phyloP scores from a whole-genome alignment of 169 alveolate species.

The Eimeria necatrix region DNA sequence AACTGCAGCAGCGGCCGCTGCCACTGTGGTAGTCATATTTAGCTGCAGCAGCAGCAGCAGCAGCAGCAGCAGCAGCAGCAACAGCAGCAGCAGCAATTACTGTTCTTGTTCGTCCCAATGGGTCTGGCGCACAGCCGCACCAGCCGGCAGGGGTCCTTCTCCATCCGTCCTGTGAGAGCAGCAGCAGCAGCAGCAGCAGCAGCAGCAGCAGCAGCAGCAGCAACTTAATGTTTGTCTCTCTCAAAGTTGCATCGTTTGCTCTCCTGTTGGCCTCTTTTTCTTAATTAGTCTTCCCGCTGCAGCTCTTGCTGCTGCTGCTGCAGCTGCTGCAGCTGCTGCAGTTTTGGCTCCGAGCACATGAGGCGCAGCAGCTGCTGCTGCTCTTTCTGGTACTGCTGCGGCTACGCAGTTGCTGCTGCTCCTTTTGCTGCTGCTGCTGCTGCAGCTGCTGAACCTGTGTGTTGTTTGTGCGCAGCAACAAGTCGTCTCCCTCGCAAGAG shows the following conservation, averaged over 20 bases:
- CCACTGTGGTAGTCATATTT: neutral
- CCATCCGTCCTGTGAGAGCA: neutral
- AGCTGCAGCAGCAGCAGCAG: constrained; percentile 5
- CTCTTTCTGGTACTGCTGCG: neutral
- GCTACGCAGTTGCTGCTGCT: constrained; percentile 7
- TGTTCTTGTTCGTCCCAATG: neutral
- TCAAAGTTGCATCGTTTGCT: neutral
- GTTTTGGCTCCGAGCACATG: neutral
- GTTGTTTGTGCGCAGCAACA: neutral
- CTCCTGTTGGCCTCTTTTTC: too few species aligned
- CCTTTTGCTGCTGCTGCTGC: constrained; percentile 17
- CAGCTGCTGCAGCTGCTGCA: constrained; percentile 9
- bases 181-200: too few species aligned
- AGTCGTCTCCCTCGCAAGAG: constrained; percentile 14
- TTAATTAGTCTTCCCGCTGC: neutral
- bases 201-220: too few species aligned
- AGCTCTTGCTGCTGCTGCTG: neutral
- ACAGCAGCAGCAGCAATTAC: constrained; percentile 12
- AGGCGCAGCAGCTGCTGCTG: neutral
- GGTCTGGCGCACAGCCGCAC: constrained; percentile 24
- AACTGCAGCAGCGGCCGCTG: neutral
- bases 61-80: constrained; percentile 48
- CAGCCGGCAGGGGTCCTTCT: constrained; percentile 39
- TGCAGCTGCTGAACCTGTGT: neutral
- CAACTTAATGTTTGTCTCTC: neutral